Evolutionary conservation across 257 asterid genomes (phyloP).

Genomic region (Salvia hispanica): DNA sequence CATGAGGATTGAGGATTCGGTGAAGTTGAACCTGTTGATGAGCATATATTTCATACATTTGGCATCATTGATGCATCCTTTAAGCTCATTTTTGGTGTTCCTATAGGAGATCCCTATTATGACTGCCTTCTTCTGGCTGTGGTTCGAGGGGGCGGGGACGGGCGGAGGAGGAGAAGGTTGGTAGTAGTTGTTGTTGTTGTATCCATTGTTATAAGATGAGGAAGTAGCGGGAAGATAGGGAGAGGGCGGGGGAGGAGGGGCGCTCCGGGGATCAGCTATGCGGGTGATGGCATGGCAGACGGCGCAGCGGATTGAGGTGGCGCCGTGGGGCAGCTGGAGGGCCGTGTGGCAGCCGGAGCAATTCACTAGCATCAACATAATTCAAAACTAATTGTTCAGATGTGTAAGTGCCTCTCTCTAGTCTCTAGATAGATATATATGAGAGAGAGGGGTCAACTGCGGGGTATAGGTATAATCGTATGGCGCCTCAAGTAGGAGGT

Average conservation of each 20-base stretch:
- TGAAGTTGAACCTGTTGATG: conserved; percentile 64
- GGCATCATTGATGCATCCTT: conserved; percentile 91
- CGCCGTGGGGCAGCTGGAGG: conserved; percentile 65
- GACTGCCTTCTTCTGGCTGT: conserved; percentile 82
- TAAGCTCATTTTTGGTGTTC: conserved; percentile 59
- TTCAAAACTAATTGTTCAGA: too few species aligned
- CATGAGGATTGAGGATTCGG: conserved; percentile 33
- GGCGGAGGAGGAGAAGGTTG: conserved; percentile 36
- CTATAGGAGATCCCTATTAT: conserved; percentile 73
- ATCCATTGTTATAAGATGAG: background rate
- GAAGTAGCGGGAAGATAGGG: conserved; percentile 31
- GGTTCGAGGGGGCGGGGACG: conserved; percentile 39
- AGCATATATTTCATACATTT: conserved; percentile 79
- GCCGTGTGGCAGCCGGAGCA: conserved; percentile 80
- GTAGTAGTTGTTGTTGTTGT: conserved; percentile 31
- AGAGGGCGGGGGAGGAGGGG: conserved; percentile 19
- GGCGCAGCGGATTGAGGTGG: too few species aligned
- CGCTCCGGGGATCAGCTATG: too few species aligned
- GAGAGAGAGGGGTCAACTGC: too few species aligned
- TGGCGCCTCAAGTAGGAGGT: too few species aligned
- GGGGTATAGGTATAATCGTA: too few species aligned
- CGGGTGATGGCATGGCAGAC: too few species aligned
- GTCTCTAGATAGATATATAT: too few species aligned
- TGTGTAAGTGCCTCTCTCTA: too few species aligned
- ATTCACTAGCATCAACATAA: conserved; percentile 72